Percentiles rank a stretch among this genome's conserved stretches.
These are phyloP conservation scores for Mortierella sp. DNA, from an alignment of 371 early-diverging fungal species.

Conservation along the genomic window DNA sequence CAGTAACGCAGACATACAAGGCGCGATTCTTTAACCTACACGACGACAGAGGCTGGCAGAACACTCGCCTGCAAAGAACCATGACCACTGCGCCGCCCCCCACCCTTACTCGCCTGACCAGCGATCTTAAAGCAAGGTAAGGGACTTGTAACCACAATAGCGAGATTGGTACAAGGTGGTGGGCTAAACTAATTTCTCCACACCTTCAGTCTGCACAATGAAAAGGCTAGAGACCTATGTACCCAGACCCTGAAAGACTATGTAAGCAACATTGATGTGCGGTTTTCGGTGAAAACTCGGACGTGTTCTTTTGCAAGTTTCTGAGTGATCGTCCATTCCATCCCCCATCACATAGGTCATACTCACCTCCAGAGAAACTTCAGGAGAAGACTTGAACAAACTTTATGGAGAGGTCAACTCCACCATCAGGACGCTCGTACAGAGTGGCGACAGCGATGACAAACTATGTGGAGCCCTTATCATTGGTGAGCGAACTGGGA, in stretches of 20 bases:
- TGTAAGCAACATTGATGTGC: constrained; percentile 16
- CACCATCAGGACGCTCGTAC: constrained; percentile 69
- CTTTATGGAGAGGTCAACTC: constrained; percentile 63
- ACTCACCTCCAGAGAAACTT: constrained; percentile 31
- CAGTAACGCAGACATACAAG: neutral
- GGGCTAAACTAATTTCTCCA: neutral
- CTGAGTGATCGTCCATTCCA: too few species aligned
- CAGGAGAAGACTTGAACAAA: constrained; percentile 40
- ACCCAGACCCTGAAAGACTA: constrained; percentile 40
- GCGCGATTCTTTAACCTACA: constrained; percentile 3
- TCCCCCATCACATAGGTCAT: constrained; percentile 28
- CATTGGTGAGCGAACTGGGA: constrained; percentile 59
- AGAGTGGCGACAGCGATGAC: constrained; percentile 64
- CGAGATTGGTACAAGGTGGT: neutral
- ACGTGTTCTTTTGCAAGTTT: neutral
- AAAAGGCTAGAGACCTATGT: constrained; percentile 24
- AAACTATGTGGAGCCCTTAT: constrained; percentile 74
- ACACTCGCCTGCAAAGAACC: constrained; percentile 18
- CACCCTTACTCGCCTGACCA: constrained; percentile 40
- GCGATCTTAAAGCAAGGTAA: constrained; percentile 48
- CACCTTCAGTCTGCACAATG: constrained; percentile 23
- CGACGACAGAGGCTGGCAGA: constrained; percentile 8
- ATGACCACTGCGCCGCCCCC: constrained; percentile 34
- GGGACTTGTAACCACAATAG: neutral
- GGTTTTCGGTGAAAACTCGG: neutral